Percentiles rank a stretch among this genome's conserved stretches.
phyloP scores from a whole-genome alignment of 495 filamentous ascomycete species.

The Penicillium malachiteum region DNA sequence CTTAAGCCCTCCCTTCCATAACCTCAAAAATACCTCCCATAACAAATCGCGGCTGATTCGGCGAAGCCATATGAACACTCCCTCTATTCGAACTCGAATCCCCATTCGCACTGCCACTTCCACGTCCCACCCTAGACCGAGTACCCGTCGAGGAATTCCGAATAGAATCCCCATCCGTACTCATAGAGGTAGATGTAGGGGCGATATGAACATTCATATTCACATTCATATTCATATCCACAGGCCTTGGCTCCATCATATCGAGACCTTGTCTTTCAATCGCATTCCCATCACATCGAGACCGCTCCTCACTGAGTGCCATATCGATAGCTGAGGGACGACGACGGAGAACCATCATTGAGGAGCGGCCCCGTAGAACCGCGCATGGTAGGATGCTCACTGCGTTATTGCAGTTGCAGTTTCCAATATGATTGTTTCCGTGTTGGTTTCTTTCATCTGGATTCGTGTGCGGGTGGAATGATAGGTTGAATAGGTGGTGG shows the following conservation, averaged over 20 bases:
- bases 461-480: slow-evolving; percentile 25
- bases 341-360: slow-evolving; percentile 36
- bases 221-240: slow-evolving; percentile 29
- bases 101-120: not conserved
- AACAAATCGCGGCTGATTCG: slow-evolving; percentile 37
- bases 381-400: slow-evolving; percentile 29
- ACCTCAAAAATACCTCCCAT: slow-evolving; percentile 51
- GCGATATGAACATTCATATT: not conserved
- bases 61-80: not conserved
- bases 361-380: slow-evolving; percentile 36
- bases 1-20: slow-evolving; percentile 43
- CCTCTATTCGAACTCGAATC: not conserved
- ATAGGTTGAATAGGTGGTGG: slow-evolving; percentile 30
- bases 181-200: not conserved
- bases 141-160: not conserved
- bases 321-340: slow-evolving; percentile 45
- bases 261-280: slow-evolving; percentile 43
- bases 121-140: not conserved
- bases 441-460: slow-evolving; percentile 18
- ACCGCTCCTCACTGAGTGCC: slow-evolving; percentile 42
- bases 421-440: slow-evolving; percentile 5
- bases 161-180: not conserved
- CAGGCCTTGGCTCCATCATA: slow-evolving; percentile 47
- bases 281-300: slow-evolving; percentile 34
- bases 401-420: slow-evolving; percentile 4